These are phyloP conservation scores for Eucommia ulmoides DNA, from an alignment of 257 asterid species.

Conservation along the genomic window DNA sequence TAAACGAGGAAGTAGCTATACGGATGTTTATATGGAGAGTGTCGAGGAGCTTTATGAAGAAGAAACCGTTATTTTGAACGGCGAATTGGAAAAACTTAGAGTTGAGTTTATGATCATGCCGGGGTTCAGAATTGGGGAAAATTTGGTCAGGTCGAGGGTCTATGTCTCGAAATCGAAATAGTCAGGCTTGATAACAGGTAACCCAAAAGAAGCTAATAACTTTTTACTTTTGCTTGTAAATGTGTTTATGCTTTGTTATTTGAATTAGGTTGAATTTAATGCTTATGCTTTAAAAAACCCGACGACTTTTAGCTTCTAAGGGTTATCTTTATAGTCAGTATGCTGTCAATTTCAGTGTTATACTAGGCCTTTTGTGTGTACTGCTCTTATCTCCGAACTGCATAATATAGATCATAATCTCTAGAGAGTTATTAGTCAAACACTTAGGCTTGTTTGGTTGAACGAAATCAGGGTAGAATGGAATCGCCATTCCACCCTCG, in stretches of 20 bases:
- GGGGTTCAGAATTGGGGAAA: conserved; percentile 50
- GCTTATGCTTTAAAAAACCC: not conserved
- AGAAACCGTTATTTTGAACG: too few relatives aligned
- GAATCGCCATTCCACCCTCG: too few relatives aligned
- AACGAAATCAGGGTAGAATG: too few relatives aligned
- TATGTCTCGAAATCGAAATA: conserved; percentile 31
- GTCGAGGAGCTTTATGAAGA: conserved; percentile 41
- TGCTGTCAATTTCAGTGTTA: too few relatives aligned
- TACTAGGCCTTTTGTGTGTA: too few relatives aligned
- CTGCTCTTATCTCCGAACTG: too few relatives aligned
- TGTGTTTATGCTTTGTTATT: not conserved
- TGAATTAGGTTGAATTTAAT: not conserved
- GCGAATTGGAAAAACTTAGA: too few relatives aligned
- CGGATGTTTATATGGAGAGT: conserved; percentile 52
- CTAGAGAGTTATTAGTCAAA: too few relatives aligned
- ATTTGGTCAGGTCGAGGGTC: conserved; percentile 51
- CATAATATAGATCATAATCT: too few relatives aligned
- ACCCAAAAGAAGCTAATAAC: not conserved
- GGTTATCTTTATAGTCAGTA: not conserved
- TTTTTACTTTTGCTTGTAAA: not conserved
- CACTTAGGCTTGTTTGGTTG: too few relatives aligned
- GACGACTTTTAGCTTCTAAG: not conserved
- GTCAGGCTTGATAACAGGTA: conserved; percentile 4
- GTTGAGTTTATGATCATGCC: conserved; percentile 86
- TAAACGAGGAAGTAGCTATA: conserved; percentile 43